Conservation (phyloP, 2,329 filamentous ascomycete species). For the Dactylellina cionopaga region DNA sequence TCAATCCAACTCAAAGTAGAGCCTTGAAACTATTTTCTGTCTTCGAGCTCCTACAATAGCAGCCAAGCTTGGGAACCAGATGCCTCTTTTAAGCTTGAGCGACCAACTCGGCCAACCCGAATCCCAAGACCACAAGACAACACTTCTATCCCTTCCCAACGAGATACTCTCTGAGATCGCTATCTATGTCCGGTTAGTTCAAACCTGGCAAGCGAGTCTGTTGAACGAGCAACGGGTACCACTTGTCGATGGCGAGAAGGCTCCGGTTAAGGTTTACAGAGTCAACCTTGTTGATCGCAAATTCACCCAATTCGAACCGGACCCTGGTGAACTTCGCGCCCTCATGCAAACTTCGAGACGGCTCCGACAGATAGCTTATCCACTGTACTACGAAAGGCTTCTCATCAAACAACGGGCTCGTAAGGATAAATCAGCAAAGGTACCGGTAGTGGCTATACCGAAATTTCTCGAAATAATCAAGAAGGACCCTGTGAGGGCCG, state of each 20-base stretch:
- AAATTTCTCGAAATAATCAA: conserved; percentile 32
- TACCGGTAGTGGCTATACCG: not conserved
- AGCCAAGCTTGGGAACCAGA: too few species aligned
- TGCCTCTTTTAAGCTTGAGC: too few species aligned
- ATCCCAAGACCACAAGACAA: not conserved
- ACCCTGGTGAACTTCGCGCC: not conserved
- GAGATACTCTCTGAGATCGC: conserved; percentile 30
- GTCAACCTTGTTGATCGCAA: not conserved
- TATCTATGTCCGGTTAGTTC: conserved; percentile 21
- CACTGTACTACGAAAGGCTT: conserved; percentile 23
- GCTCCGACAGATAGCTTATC: conserved; percentile 16
- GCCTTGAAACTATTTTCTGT: too few species aligned
- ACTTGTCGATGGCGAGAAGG: not conserved
- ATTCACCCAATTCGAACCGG: conserved; percentile 5
- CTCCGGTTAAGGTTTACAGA: conserved; percentile 2
- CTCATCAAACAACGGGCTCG: conserved; percentile 6
- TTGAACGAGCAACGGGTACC: conserved; percentile 8
- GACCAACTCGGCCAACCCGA: too few species aligned
- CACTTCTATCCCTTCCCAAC: conserved; percentile 36
- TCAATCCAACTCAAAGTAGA: too few species aligned
- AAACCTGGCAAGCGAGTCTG: conserved; percentile 1
- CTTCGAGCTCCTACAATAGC: too few species aligned
- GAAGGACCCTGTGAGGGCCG: conserved; percentile 1
- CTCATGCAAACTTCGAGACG: conserved; percentile 21
- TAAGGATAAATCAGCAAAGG: too few species aligned